A percentile compares a stretch with the other conserved stretches of the same genome.
Conservation (phyloP, 306 rosid genomes). For the Prunus mongolica region DNA sequence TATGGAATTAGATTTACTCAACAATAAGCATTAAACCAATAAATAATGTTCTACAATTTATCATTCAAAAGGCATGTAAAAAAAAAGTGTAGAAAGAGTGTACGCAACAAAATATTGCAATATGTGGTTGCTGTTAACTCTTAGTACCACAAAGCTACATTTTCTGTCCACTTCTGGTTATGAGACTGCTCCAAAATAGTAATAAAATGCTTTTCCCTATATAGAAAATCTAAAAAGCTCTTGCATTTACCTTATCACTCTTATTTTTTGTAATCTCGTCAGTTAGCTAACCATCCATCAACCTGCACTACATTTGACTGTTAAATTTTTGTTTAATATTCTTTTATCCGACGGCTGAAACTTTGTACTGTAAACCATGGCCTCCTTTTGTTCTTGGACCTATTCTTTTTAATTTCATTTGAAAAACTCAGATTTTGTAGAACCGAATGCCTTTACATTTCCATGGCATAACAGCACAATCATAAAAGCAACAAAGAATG, state of each 20-base stretch:
- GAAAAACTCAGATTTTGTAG: no score
- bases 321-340: background rate
- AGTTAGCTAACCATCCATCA: background rate
- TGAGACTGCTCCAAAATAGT: background rate
- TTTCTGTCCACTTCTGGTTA: background rate
- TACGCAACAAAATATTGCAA: no score
- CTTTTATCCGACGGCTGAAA: background rate
- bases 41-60: background rate
- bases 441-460: no score
- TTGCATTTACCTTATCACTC: background rate
- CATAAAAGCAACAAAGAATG: no score
- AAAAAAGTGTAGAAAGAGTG: background rate
- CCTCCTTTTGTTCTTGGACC: no score
- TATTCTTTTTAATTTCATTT: no score
- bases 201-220: background rate
- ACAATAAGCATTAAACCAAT: background rate
- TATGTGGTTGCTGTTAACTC: no score
- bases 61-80: background rate
- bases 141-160: background rate
- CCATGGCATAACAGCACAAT: no score
- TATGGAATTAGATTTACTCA: background rate
- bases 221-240: background rate
- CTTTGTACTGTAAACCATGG: no score
- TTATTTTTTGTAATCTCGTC: background rate
- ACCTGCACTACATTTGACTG: background rate